Evolutionary conservation across 2,329 filamentous ascomycete species (phyloP).

Genomic region (Penicillium sp.): DNA sequence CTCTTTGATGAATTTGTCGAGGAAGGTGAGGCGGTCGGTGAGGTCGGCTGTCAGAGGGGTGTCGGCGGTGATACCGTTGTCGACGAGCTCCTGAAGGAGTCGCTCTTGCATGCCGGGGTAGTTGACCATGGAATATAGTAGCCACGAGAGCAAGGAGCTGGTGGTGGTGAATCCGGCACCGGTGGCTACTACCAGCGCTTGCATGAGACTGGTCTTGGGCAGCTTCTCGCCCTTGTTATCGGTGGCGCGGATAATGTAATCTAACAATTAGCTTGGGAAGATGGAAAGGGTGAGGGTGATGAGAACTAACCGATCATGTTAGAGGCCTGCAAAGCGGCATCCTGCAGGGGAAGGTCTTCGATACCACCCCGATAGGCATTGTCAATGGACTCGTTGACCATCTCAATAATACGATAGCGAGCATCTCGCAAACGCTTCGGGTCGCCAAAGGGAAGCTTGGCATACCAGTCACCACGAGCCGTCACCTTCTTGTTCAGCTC

Average conservation of each 20-base stretch:
- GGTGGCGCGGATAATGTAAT: constrained; percentile 55
- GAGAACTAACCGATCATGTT: constrained; percentile 22
- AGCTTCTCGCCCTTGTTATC: constrained; percentile 23
- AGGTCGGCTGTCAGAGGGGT: constrained; percentile 52
- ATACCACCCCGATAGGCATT: constrained; percentile 18
- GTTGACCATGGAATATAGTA: constrained; percentile 55
- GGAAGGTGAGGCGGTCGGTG: constrained; percentile 50
- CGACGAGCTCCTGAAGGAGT: constrained; percentile 60
- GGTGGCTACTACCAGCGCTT: constrained; percentile 53
- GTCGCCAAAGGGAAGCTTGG: constrained; percentile 59
- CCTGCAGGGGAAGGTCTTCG: constrained; percentile 21
- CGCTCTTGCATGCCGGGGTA: constrained; percentile 60
- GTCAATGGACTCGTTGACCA: constrained; percentile 20
- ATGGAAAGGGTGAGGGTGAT: neutral
- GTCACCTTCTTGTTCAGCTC: constrained; percentile 62
- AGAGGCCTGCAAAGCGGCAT: constrained; percentile 19
- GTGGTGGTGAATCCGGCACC: constrained; percentile 66
- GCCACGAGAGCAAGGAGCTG: constrained; percentile 60
- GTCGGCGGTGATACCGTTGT: constrained; percentile 48
- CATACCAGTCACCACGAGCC: constrained; percentile 58
- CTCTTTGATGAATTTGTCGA: constrained; percentile 57
- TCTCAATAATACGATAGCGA: constrained; percentile 15
- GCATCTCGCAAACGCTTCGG: constrained; percentile 45
- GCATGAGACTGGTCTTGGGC: constrained; percentile 28
- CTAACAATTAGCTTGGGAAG: constrained; percentile 21